Evolutionary conservation across 495 filamentous ascomycete species (phyloP).

Genomic region (Penicillium egyptiacum): DNA sequence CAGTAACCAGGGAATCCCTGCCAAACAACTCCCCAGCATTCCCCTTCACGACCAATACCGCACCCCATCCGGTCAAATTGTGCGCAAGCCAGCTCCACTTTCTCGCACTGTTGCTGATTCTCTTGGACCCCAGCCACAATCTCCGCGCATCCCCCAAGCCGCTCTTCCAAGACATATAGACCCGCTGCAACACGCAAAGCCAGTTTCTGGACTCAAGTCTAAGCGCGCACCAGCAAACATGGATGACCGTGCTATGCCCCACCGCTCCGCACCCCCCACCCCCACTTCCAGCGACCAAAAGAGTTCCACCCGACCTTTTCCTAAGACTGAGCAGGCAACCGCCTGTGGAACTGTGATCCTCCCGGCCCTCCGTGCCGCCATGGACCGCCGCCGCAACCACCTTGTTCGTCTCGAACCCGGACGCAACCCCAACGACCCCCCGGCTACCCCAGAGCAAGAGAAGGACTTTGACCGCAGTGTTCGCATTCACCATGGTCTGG

Average conservation of each 20-base stretch:
- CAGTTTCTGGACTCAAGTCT: slow-evolving; percentile 24
- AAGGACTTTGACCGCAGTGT: slow-evolving; percentile 54
- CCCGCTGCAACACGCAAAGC: slow-evolving; percentile 7
- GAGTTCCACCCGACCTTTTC: neutral
- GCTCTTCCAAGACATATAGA: slow-evolving; percentile 15
- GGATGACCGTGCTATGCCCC: slow-evolving; percentile 13
- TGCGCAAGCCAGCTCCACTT: slow-evolving; percentile 10
- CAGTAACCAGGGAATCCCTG: slow-evolving; percentile 20
- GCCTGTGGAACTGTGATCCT: slow-evolving; percentile 66
- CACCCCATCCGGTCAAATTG: slow-evolving; percentile 34
- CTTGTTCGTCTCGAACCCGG: slow-evolving; percentile 28
- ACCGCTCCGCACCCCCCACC: slow-evolving; percentile 12
- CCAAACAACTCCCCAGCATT: slow-evolving; percentile 8
- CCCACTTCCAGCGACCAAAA: slow-evolving; percentile 8
- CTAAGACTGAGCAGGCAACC: slow-evolving; percentile 17
- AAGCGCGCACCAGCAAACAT: slow-evolving; percentile 24
- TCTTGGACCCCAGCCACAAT: slow-evolving; percentile 2
- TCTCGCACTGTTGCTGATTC: slow-evolving; percentile 19
- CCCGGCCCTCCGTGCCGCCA: slow-evolving; percentile 84
- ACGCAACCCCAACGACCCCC: slow-evolving; percentile 12
- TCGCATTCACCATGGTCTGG: slow-evolving; percentile 78
- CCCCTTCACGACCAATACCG: slow-evolving; percentile 49
- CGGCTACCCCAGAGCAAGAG: slow-evolving; percentile 28
- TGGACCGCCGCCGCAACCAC: slow-evolving; percentile 64
- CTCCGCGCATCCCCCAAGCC: slow-evolving; percentile 1